Percentiles rank a stretch among this genome's conserved stretches.
Conservation (phyloP, 2,329 filamentous ascomycete genomes). For the Alternaria gaisen region DNA sequence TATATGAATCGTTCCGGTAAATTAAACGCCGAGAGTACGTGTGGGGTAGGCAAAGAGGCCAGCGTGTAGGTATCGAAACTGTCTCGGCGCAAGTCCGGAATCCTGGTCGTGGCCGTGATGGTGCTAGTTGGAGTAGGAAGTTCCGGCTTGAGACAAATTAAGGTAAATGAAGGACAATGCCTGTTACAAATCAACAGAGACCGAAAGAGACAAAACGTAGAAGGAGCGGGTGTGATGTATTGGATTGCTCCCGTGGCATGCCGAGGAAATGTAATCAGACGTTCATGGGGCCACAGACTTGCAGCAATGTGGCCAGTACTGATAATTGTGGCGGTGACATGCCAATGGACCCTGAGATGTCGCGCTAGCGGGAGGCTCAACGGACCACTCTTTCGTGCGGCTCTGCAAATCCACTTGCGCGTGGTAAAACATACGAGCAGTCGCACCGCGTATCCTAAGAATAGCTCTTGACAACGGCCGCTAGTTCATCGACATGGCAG, state of each 20-base stretch:
- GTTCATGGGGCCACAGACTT: conserved; percentile 40
- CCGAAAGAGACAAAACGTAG: conserved; percentile 22
- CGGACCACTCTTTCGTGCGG: conserved; percentile 20
- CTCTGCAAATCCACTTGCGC: neutral
- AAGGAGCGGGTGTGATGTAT: conserved; percentile 26
- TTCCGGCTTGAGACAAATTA: conserved; percentile 22
- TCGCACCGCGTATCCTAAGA: neutral
- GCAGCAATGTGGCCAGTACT: conserved; percentile 46
- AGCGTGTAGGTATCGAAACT: conserved; percentile 45
- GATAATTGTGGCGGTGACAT: conserved; percentile 30
- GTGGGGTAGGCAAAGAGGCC: conserved; percentile 48
- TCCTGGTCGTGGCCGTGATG: conserved; percentile 33
- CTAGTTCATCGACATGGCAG: conserved; percentile 25
- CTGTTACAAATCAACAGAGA: conserved; percentile 19
- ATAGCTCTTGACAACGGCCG: neutral
- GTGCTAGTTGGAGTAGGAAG: conserved; percentile 22
- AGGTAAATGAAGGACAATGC: conserved; percentile 35
- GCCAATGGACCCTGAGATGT: conserved; percentile 21
- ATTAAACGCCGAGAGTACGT: conserved; percentile 31
- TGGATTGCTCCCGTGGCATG: conserved; percentile 26
- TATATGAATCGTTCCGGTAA: conserved; percentile 35
- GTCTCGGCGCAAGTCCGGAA: conserved; percentile 25
- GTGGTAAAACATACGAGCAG: neutral
- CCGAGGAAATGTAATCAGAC: conserved; percentile 43
- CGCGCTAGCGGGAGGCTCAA: conserved; percentile 17